Evolutionary conservation across 805 yeast species (phyloP).

Genomic region (Yarrowia sp.): DNA sequence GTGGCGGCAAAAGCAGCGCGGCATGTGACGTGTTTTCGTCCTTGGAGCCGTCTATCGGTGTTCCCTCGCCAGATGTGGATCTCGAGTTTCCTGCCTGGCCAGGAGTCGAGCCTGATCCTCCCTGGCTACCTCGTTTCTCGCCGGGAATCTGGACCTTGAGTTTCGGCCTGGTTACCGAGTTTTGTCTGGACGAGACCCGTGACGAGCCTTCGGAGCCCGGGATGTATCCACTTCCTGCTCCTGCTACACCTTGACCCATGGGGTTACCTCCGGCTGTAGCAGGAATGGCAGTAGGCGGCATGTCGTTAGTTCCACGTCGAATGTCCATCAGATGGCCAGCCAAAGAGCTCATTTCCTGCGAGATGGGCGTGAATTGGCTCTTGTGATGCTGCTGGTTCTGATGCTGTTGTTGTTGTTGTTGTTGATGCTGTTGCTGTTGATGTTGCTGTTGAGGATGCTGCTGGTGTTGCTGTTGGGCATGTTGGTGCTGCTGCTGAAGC

Average conservation of each 20-base stretch:
- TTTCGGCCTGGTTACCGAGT: conserved; percentile 26
- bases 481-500: conserved; percentile 1
- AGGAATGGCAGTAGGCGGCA: not conserved
- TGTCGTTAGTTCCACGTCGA: conserved; percentile 18
- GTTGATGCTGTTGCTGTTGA: conserved; percentile 11
- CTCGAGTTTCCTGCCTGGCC: conserved; percentile 23
- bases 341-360: conserved; percentile 19
- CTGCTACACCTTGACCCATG: conserved; percentile 20
- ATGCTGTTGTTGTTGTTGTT: not conserved
- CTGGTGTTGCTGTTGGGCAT: conserved; percentile 22
- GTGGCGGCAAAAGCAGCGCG: conserved; percentile 37
- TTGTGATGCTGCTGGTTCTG: conserved; percentile 20
- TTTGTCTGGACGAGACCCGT: conserved; percentile 25
- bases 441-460: no score
- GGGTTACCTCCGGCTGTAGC: not conserved
- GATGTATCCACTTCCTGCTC: conserved; percentile 27
- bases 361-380: conserved; percentile 22
- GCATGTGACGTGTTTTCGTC: conserved; percentile 22
- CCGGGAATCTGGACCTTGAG: conserved; percentile 27
- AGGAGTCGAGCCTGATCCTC: conserved; percentile 5
- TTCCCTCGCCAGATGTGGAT: not conserved
- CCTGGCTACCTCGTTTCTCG: conserved; percentile 25
- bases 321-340: conserved; percentile 24
- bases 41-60: conserved; percentile 3
- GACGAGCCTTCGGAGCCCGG: conserved; percentile 26